Percentiles rank a stretch among this genome's conserved stretches.
phyloP scores from a whole-genome alignment of 2,329 filamentous ascomycete genomes.

The Ilyonectria mors-panacis region DNA sequence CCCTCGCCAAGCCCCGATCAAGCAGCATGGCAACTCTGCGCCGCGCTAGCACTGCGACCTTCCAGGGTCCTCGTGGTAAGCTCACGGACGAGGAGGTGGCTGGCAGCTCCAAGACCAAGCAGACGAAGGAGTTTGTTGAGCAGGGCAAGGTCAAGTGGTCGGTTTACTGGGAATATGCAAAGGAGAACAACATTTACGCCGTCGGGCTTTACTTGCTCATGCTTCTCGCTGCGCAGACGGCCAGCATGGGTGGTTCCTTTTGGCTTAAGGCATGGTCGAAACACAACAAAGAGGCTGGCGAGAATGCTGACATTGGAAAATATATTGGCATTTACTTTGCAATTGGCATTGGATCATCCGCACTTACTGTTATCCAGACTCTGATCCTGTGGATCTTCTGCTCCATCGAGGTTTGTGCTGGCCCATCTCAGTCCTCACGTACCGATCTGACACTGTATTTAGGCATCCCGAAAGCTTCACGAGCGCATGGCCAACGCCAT shows the following conservation, averaged over 20 bases:
- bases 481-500: conserved; percentile 98
- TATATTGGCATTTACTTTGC: conserved; percentile 97
- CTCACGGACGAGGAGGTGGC: conserved; percentile 86
- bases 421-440: too few species aligned
- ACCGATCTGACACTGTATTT: conserved; percentile 32
- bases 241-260: conserved; percentile 85
- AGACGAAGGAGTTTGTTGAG: conserved; percentile 89
- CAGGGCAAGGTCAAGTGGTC: conserved; percentile 98
- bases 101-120: conserved; percentile 80
- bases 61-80: conserved; percentile 88
- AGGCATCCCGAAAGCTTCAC: conserved; percentile 95
- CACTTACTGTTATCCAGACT: conserved; percentile 90
- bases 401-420: conserved; percentile 85
- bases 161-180: conserved; percentile 95
- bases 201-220: conserved; percentile 85
- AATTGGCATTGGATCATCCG: conserved; percentile 89
- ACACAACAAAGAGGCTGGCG: conserved; percentile 75
- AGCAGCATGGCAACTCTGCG: conserved; percentile 87
- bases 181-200: conserved; percentile 89
- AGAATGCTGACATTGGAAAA: conserved; percentile 85
- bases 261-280: conserved; percentile 98
- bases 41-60: conserved; percentile 92
- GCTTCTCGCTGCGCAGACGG: conserved; percentile 84
- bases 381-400: conserved; percentile 99
- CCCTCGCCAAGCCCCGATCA: conserved; percentile 68